Percentiles rank a stretch among this genome's conserved stretches.
These are phyloP conservation scores for Scheffersomyces insectosa DNA, from an alignment of 1,139 yeast genomes.

Conservation along the genomic window DNA sequence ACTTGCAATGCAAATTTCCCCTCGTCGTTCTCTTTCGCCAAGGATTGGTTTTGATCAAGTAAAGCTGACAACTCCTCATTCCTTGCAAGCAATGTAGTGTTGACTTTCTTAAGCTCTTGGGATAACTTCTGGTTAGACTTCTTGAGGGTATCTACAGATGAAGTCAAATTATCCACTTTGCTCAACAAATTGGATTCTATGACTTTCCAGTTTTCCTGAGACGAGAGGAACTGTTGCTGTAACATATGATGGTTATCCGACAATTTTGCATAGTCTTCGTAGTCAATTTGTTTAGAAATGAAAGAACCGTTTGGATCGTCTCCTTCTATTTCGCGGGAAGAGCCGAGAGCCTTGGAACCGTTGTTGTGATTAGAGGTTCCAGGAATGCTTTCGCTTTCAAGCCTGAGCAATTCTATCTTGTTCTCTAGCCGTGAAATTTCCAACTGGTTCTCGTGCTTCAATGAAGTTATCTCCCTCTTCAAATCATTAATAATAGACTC, in stretches of 20 bases:
- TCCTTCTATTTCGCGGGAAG: slow-evolving; percentile 10
- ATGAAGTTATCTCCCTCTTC: slow-evolving; percentile 25
- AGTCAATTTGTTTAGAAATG: slow-evolving; percentile 18
- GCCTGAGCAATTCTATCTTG: slow-evolving; percentile 45
- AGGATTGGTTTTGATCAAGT: slow-evolving; percentile 11
- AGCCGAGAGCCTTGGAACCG: slow-evolving; percentile 16
- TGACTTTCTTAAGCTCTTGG: slow-evolving; percentile 29
- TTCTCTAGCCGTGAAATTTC: slow-evolving; percentile 54
- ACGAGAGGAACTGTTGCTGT: slow-evolving; percentile 66
- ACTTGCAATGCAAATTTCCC: slow-evolving; percentile 20
- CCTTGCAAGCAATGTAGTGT: slow-evolving; percentile 20
- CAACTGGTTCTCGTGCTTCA: slow-evolving; percentile 37
- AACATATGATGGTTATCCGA: slow-evolving; percentile 48
- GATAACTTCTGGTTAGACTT: slow-evolving; percentile 30
- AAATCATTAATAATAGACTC: slow-evolving; percentile 25
- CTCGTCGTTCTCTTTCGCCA: slow-evolving; percentile 19
- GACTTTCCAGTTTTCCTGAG: slow-evolving; percentile 66
- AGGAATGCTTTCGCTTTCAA: slow-evolving; percentile 23
- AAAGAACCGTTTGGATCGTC: slow-evolving; percentile 10
- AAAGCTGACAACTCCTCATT: slow-evolving; percentile 23
- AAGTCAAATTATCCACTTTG: slow-evolving; percentile 48
- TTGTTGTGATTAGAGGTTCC: slow-evolving; percentile 12
- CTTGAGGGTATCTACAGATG: slow-evolving; percentile 35
- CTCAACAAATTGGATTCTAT: slow-evolving; percentile 55
- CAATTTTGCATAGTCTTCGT: slow-evolving; percentile 41